Conservation (phyloP, 345 rosid species). For the Salix koriyanagi region DNA sequence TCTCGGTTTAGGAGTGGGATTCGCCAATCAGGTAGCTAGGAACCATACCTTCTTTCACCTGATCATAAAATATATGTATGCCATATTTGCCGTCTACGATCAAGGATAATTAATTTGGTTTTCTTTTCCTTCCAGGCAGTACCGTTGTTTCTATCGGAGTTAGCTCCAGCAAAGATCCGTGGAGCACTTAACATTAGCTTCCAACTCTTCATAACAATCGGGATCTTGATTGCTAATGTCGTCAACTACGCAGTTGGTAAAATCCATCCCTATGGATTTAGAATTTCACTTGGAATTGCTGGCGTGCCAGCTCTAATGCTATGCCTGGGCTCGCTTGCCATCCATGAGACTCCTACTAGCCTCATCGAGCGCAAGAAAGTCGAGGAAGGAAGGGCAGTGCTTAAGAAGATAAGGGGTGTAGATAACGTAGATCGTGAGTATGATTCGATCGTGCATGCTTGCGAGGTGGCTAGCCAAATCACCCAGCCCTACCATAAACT, state of each 20-base stretch:
- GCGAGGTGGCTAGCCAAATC: conserved; percentile 34
- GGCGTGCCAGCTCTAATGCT: conserved; percentile 57
- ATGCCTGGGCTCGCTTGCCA: conserved; percentile 44
- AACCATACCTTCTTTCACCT: too few relatives aligned
- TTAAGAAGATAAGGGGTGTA: conserved; percentile 52
- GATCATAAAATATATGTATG: too few relatives aligned
- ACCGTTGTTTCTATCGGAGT: conserved; percentile 76
- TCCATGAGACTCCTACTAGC: conserved; percentile 61
- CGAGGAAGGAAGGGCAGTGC: conserved; percentile 23
- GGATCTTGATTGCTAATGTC: conserved; percentile 51
- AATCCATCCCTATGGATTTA: conserved; percentile 45
- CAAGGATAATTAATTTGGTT: background rate
- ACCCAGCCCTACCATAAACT: conserved; percentile 45
- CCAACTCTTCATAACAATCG: conserved; percentile 68
- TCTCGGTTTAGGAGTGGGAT: conserved; percentile 68
- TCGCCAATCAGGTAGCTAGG: conserved; percentile 57
- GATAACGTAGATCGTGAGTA: conserved; percentile 42
- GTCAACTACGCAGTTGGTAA: conserved; percentile 41
- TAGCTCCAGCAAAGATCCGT: conserved; percentile 55
- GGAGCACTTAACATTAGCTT: conserved; percentile 65
- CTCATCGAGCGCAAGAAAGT: conserved; percentile 52
- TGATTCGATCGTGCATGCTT: conserved; percentile 37
- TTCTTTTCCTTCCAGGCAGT: conserved; percentile 41
- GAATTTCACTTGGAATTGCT: conserved; percentile 60
- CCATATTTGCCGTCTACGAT: too few relatives aligned